Evolutionary conservation across 306 rosid genomes (phyloP).

Genomic region (Trichosanthes truncata): DNA sequence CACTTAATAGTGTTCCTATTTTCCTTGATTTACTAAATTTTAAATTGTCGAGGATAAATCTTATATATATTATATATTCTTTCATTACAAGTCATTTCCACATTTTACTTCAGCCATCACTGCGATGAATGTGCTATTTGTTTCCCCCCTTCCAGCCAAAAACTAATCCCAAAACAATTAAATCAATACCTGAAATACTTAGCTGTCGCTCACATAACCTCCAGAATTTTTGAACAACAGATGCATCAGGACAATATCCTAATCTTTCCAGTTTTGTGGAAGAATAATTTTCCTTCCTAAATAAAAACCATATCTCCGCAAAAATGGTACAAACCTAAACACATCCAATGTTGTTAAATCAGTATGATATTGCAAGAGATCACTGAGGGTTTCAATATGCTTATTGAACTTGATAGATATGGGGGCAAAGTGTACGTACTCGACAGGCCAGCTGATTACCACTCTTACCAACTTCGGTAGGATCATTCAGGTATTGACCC

Average conservation of each 20-base stretch:
- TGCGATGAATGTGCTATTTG: neutral
- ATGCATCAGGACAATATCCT: conserved; percentile 54
- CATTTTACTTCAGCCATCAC: neutral
- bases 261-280: conserved; percentile 56
- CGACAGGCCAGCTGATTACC: conserved; percentile 70
- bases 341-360: conserved; percentile 22
- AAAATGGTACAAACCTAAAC: conserved; percentile 68
- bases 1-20: neutral
- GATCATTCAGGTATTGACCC: conserved; percentile 43
- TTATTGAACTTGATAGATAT: conserved; percentile 8
- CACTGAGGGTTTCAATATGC: neutral
- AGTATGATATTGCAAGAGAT: conserved; percentile 12
- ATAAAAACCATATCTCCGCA: conserved; percentile 56
- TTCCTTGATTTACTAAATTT: neutral
- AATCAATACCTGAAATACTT: conserved; percentile 49
- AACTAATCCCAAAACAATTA: neutral
- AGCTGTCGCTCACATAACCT: conserved; percentile 70
- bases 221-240: conserved; percentile 61
- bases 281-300: conserved; percentile 34
- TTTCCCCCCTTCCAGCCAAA: neutral
- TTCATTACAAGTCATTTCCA: neutral
- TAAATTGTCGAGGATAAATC: neutral
- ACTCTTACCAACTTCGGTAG: conserved; percentile 29
- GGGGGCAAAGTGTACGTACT: conserved; percentile 32
- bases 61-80: neutral